Percentiles rank a stretch among this genome's conserved stretches.
Conservation (phyloP, 345 rosid genomes). For the Punica granatum region DNA sequence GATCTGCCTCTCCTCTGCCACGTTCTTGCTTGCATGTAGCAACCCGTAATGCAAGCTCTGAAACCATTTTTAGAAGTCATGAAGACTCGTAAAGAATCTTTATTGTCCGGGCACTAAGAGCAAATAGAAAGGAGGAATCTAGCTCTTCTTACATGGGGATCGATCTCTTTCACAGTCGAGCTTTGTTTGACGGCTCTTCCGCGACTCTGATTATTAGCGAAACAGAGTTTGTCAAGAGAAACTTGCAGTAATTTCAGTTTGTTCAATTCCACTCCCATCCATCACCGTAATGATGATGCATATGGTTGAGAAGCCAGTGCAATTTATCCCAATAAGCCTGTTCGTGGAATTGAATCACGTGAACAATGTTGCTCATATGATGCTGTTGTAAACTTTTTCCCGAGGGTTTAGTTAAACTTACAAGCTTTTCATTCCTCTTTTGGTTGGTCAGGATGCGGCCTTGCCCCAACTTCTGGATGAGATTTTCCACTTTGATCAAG, state of each 20-base stretch:
- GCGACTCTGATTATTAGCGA: background rate
- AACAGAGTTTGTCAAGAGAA: background rate
- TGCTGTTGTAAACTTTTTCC: too few species aligned
- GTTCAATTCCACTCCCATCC: background rate
- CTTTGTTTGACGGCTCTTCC: background rate
- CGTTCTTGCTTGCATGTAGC: conserved; percentile 7
- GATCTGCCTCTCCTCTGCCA: background rate
- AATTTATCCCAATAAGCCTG: background rate
- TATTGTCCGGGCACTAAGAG: too few species aligned
- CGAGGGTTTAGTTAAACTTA: too few species aligned
- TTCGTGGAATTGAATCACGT: background rate
- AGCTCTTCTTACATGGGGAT: background rate
- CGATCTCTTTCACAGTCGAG: conserved; percentile 6
- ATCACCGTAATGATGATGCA: background rate
- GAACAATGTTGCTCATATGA: background rate
- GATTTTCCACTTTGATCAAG: background rate
- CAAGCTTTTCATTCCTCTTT: background rate
- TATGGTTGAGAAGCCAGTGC: background rate
- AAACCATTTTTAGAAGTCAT: background rate
- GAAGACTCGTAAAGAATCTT: background rate
- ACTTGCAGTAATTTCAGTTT: background rate
- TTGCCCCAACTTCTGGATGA: background rate
- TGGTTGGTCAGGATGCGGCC: background rate
- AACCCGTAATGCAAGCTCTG: conserved; percentile 1
- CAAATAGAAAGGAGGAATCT: too few species aligned